These are phyloP conservation scores for Bipolaris cookei DNA, from an alignment of 2,329 filamentous ascomycete species.

Conservation along the genomic window DNA sequence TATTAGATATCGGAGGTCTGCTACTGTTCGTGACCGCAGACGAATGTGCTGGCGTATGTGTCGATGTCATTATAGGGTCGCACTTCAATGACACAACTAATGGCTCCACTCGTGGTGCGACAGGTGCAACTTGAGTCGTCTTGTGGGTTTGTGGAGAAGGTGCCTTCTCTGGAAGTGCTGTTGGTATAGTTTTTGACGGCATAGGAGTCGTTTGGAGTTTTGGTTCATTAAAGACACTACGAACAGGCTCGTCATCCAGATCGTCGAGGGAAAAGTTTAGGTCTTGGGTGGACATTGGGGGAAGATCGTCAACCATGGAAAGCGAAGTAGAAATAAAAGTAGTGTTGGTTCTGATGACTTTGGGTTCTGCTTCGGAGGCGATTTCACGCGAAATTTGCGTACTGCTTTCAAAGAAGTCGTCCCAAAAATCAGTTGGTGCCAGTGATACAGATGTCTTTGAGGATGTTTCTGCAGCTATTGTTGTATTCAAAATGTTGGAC, in stretches of 20 bases:
- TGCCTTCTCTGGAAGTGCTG: not conserved
- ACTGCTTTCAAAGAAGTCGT: conserved; percentile 53
- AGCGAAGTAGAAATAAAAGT: not conserved
- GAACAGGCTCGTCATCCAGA: conserved; percentile 38
- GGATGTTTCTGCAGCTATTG: not conserved
- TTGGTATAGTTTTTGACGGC: not conserved
- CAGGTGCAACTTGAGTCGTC: not conserved
- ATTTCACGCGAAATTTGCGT: conserved; percentile 56
- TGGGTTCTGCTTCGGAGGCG: conserved; percentile 20
- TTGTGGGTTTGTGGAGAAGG: not conserved
- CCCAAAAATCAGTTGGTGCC: conserved; percentile 37
- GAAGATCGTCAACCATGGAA: conserved; percentile 10
- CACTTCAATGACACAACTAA: not conserved
- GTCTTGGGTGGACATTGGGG: conserved; percentile 49
- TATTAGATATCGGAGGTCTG: not conserved
- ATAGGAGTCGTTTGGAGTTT: not conserved
- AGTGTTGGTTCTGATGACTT: not conserved
- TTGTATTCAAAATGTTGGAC: not conserved
- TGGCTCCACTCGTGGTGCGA: not conserved
- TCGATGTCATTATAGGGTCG: not conserved
- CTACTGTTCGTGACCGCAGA: not conserved
- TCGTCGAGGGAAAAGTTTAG: conserved; percentile 52
- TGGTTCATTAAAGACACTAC: not conserved
- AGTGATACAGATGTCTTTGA: not conserved
- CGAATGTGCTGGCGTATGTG: not conserved